Conservation (phyloP, 805 yeast genomes). For the Torulaspora delbrueckii region DNA sequence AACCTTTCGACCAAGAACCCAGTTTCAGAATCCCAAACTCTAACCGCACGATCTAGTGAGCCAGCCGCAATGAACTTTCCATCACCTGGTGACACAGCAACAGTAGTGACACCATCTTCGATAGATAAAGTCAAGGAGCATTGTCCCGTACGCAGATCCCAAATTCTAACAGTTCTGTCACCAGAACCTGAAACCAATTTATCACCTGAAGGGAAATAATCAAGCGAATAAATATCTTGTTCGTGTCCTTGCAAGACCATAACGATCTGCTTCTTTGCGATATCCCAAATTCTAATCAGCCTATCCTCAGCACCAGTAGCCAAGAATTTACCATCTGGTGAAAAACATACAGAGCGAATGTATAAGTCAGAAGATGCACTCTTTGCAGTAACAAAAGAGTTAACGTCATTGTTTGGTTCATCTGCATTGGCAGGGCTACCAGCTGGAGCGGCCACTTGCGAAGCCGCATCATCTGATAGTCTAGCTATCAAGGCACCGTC, state of each 20-base stretch:
- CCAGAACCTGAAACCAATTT: slow-evolving; percentile 94
- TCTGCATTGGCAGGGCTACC: slow-evolving; percentile 14
- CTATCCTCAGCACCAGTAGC: slow-evolving; percentile 94
- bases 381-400: slow-evolving; percentile 43
- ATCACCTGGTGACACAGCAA: slow-evolving; percentile 86
- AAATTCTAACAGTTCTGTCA: slow-evolving; percentile 90
- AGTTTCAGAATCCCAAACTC: slow-evolving; percentile 94
- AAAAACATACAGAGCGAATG: slow-evolving; percentile 91
- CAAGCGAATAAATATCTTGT: slow-evolving; percentile 94
- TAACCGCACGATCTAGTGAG: slow-evolving; percentile 86
- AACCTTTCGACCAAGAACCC: slow-evolving; percentile 89
- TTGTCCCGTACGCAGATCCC: slow-evolving; percentile 88
- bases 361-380: slow-evolving; percentile 72
- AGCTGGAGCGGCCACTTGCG: slow-evolving; percentile 19
- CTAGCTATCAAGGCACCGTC: slow-evolving; percentile 87
- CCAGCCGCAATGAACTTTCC: slow-evolving; percentile 95
- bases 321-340: slow-evolving; percentile 88
- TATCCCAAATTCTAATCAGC: slow-evolving; percentile 93
- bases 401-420: slow-evolving; percentile 34
- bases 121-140: slow-evolving; percentile 83
- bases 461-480: slow-evolving; percentile 70
- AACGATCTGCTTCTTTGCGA: slow-evolving; percentile 76
- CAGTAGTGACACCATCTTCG: slow-evolving; percentile 98
- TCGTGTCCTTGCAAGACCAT: slow-evolving; percentile 90
- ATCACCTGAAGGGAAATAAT: slow-evolving; percentile 90